Evolutionary conservation across 805 yeast species (phyloP).

Genomic region (Isabelozyma gotoi): DNA sequence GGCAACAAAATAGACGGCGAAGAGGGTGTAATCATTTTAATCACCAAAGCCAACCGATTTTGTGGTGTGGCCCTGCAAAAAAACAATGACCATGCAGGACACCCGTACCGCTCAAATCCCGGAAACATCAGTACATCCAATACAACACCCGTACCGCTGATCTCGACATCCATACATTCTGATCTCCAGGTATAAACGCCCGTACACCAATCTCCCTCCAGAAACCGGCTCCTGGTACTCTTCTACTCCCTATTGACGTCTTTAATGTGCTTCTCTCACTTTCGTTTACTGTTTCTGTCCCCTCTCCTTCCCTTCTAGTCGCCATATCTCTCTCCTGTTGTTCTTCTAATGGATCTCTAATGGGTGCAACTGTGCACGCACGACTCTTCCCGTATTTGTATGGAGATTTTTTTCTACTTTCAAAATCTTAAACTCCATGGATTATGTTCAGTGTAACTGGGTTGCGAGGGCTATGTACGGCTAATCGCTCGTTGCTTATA

Average conservation of each 20-base stretch:
- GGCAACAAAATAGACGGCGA: neutral
- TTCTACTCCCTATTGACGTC: too few relatives aligned
- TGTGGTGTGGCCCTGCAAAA: neutral
- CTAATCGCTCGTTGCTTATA: neutral
- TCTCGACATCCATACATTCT: too few relatives aligned
- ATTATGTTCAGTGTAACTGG: neutral
- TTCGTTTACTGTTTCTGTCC: too few relatives aligned
- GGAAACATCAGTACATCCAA: too few relatives aligned
- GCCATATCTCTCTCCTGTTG: neutral
- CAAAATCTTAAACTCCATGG: neutral
- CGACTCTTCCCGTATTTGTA: neutral
- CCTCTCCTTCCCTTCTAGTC: neutral
- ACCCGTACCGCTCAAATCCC: too few relatives aligned
- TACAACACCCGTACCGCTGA: neutral
- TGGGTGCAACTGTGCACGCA: neutral
- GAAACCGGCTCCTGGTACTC: too few relatives aligned
- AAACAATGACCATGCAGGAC: neutral
- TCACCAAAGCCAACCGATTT: too few relatives aligned
- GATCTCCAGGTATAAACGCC: too few relatives aligned
- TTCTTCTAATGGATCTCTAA: too few relatives aligned
- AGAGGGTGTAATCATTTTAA: too few relatives aligned
- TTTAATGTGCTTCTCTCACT: too few relatives aligned
- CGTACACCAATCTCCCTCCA: too few relatives aligned
- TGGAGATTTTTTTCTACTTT: neutral
- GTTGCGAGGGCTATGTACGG: neutral